Conservation (phyloP, 495 filamentous ascomycete genomes). For the Tetracladium setigerum region DNA sequence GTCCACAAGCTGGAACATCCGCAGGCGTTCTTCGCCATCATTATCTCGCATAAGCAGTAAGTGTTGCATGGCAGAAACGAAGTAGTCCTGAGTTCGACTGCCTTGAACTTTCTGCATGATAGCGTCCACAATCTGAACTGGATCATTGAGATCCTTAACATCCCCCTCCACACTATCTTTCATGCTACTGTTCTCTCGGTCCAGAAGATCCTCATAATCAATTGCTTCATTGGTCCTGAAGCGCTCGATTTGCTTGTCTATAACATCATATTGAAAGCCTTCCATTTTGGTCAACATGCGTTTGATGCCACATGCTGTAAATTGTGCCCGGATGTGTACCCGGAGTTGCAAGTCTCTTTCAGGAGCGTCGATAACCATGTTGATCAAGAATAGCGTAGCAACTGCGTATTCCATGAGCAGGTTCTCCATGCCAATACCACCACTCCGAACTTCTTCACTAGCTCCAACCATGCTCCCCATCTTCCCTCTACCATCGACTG, state of each 20-base stretch:
- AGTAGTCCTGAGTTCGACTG: slow-evolving; percentile 85
- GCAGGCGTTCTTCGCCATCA: slow-evolving; percentile 81
- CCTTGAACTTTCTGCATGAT: slow-evolving; percentile 83
- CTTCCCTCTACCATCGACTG: slow-evolving; percentile 92
- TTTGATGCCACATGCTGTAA: slow-evolving; percentile 92
- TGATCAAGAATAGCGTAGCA: slow-evolving; percentile 88
- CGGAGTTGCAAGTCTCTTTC: slow-evolving; percentile 84
- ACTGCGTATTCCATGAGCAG: slow-evolving; percentile 98
- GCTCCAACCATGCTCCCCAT: slow-evolving; percentile 97
- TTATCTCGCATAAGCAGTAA: slow-evolving; percentile 90
- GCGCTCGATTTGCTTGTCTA: slow-evolving; percentile 95
- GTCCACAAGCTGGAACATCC: slow-evolving; percentile 98
- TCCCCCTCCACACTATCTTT: slow-evolving; percentile 87
- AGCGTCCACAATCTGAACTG: slow-evolving; percentile 85
- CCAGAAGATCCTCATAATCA: slow-evolving; percentile 95
- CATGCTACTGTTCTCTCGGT: slow-evolving; percentile 82
- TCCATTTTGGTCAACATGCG: slow-evolving; percentile 96
- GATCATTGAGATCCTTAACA: slow-evolving; percentile 90
- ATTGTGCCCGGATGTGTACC: slow-evolving; percentile 91
- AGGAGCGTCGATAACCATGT: slow-evolving; percentile 91
- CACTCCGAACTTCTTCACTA: slow-evolving; percentile 92
- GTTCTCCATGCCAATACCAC: slow-evolving; percentile 98
- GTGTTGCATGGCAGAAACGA: slow-evolving; percentile 91
- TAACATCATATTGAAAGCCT: slow-evolving; percentile 94
- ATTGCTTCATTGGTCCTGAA: slow-evolving; percentile 93